Evolutionary conservation across 495 filamentous ascomycete genomes (phyloP).

Genomic region (Entonaema liquescens): DNA sequence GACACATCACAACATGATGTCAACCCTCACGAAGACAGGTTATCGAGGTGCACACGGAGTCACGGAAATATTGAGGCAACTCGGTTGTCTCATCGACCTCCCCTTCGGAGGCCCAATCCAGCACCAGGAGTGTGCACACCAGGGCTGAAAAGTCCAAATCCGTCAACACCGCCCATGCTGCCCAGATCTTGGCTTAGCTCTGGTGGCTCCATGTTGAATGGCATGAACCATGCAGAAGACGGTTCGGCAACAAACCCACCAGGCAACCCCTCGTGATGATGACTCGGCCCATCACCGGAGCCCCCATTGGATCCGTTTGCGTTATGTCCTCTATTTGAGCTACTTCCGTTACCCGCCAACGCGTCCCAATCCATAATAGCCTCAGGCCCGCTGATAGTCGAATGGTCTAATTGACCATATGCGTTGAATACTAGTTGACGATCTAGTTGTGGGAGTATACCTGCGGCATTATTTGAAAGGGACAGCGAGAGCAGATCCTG

Average conservation of each 20-base stretch:
- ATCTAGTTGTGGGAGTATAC: conserved; percentile 69
- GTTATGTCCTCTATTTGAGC: conserved; percentile 69
- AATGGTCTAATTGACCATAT: conserved; percentile 70
- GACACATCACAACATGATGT: conserved; percentile 6
- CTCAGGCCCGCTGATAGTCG: conserved; percentile 45
- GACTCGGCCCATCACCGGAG: conserved; percentile 42
- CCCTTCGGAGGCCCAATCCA: conserved; percentile 37
- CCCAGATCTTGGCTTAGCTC: conserved; percentile 63
- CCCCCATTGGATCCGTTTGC: conserved; percentile 64
- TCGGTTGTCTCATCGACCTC: conserved; percentile 28
- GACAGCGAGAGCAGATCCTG: conserved; percentile 55
- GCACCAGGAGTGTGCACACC: conserved; percentile 39
- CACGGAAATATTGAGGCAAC: not conserved
- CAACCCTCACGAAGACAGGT: not conserved
- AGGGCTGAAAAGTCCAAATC: conserved; percentile 53
- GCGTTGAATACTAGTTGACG: conserved; percentile 81
- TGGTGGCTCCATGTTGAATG: conserved; percentile 88
- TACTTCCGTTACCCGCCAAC: conserved; percentile 36
- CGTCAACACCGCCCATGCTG: conserved; percentile 50
- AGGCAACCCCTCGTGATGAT: conserved; percentile 37
- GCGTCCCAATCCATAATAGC: conserved; percentile 47
- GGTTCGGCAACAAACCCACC: conserved; percentile 54
- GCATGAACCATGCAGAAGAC: conserved; percentile 90
- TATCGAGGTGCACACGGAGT: not conserved
- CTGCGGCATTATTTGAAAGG: conserved; percentile 52